phyloP scores from a whole-genome alignment of 2,329 filamentous ascomycete species.

The Pseudocercospora fijiensis region DNA sequence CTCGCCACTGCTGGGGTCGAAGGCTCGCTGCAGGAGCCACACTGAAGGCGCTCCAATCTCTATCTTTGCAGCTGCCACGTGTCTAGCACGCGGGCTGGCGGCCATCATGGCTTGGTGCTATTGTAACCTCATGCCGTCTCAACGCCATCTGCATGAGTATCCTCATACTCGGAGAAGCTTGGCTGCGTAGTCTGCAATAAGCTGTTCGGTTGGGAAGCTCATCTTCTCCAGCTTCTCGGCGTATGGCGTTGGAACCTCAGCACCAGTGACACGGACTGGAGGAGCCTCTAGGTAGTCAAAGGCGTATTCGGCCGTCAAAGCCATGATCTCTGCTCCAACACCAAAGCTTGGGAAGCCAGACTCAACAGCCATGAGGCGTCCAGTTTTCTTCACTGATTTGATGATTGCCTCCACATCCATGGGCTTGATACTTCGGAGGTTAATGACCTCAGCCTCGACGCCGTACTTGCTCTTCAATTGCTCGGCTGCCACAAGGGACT shows the following conservation, averaged over 20 bases:
- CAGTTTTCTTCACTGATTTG: conserved; percentile 98
- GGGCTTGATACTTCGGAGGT: conserved; percentile 95
- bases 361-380: conserved; percentile 85
- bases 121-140: not conserved
- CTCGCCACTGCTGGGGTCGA: conserved; percentile 17
- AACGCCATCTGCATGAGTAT: conserved; percentile 6
- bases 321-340: conserved; percentile 88
- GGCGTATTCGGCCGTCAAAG: conserved; percentile 92
- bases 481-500: conserved; percentile 84
- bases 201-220: conserved; percentile 84
- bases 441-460: conserved; percentile 93
- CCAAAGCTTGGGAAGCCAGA: conserved; percentile 96
- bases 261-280: conserved; percentile 89
- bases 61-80: conserved; percentile 19
- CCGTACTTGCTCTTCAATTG: conserved; percentile 95
- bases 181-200: conserved; percentile 83
- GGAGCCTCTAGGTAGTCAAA: conserved; percentile 97
- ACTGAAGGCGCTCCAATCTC: conserved; percentile 5
- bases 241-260: conserved; percentile 96
- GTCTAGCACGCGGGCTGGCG: conserved; percentile 13
- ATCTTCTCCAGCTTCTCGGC: conserved; percentile 90
- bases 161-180: conserved; percentile 77
- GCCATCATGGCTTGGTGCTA: conserved; percentile 11
- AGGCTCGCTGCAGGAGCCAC: conserved; percentile 10
- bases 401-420: conserved; percentile 93